phyloP scores from a whole-genome alignment of 305 asterid genomes.

The Coffea humblotiana region DNA sequence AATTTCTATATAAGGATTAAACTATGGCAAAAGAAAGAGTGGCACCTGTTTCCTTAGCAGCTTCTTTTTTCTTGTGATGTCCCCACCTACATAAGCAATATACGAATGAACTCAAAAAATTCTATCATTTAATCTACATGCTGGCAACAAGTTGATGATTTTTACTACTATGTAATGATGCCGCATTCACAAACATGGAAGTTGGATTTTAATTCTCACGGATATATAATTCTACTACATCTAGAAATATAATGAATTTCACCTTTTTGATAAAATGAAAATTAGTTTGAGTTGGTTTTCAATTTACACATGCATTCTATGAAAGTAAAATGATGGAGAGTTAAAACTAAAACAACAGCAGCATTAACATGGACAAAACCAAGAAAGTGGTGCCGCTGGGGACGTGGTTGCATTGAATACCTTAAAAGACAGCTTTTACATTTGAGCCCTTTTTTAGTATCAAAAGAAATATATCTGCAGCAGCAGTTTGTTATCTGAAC shows the following conservation, averaged over 20 bases:
- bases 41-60: constrained; percentile 86
- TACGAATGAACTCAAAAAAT: background rate
- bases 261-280: background rate
- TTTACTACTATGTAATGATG: background rate
- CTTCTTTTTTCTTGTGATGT: constrained; percentile 92
- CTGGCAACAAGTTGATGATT: background rate
- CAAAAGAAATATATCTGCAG: background rate
- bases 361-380: background rate
- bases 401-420: background rate
- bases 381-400: background rate
- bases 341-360: background rate
- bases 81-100: constrained; percentile 69
- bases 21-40: background rate
- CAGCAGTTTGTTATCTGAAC: no score
- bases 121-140: background rate
- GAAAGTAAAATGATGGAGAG: background rate
- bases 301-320: background rate
- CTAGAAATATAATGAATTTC: background rate
- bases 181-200: background rate
- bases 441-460: background rate
- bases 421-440: background rate
- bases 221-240: background rate
- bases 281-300: background rate
- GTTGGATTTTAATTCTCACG: background rate
- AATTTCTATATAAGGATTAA: background rate